Evolutionary conservation across 352 stramenopile species (phyloP).

Genomic region (Pythium graminicola): DNA sequence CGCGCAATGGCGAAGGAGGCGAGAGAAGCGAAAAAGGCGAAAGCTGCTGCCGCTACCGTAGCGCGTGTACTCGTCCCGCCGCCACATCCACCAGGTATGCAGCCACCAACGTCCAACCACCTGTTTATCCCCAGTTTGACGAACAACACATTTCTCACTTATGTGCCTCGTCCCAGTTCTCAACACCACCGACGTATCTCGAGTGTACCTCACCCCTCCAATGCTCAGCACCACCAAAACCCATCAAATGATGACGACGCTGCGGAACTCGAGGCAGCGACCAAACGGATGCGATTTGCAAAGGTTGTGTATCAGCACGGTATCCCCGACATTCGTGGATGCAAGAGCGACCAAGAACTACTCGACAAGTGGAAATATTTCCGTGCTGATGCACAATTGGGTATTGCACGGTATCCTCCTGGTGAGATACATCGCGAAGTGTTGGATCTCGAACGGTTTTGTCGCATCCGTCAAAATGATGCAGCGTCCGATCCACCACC

Average conservation of each 20-base stretch:
- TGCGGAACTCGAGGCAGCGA: neutral
- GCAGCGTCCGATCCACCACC: neutral
- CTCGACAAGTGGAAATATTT: slow-evolving; percentile 82
- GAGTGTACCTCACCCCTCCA: neutral
- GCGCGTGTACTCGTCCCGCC: slow-evolving; percentile 5
- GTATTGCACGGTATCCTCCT: slow-evolving; percentile 33
- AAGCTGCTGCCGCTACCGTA: neutral
- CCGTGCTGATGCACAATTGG: slow-evolving; percentile 43
- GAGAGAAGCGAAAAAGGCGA: neutral
- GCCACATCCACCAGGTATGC: neutral
- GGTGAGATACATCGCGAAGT: slow-evolving; percentile 48
- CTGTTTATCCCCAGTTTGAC: neutral
- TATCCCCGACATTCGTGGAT: slow-evolving; percentile 65
- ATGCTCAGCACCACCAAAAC: neutral
- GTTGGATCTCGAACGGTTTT: slow-evolving; percentile 53
- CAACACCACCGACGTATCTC: too few relatives aligned
- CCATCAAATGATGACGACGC: slow-evolving; percentile 8
- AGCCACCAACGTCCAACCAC: neutral
- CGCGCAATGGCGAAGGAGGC: neutral
- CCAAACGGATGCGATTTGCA: slow-evolving; percentile 63
- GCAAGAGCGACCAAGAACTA: slow-evolving; percentile 35
- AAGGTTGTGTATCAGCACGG: slow-evolving; percentile 72
- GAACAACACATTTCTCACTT: neutral
- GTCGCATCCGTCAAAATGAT: slow-evolving; percentile 18
- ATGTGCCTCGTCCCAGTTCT: too few relatives aligned